Base-by-base conservation (phyloP, 148 eudicot genomes). In the Camellia sinensis region DNA sequence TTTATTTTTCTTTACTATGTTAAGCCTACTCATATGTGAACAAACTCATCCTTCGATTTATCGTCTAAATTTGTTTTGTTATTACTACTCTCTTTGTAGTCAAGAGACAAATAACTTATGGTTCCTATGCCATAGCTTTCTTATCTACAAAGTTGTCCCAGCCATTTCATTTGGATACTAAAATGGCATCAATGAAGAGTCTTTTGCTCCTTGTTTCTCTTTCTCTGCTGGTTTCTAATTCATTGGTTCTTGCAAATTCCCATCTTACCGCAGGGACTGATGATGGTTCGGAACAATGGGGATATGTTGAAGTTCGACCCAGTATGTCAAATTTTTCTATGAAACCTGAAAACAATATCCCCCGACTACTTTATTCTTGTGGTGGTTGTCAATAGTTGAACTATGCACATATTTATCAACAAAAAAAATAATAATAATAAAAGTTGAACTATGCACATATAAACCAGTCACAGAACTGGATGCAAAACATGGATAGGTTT, bases 261-360 rank as follows among this genome's bases (percentile, higher is more conserved):
- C 40, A 65, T n/a, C 3, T 61, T n/a, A 48, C 68, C 46, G 66
- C 57, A 1, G 81, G 76, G 22, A 70, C 81, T 46, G 29, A 8
- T 13, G 69, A 79, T 79, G 76, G 81, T 11, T 79, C 60, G 10
- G 37, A 79, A 59, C 68, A 69, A 61, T 79, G 81, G 81, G 81
- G 81, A 21, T 79, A 70, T 2, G 69, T 79, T 17, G 81, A 79
- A 79, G 81, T 79, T 71, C 66, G 81, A 8, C 69, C 81, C 45
- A 71, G 81, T 79, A 71, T 5, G 62, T 64, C 60, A 2, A 11
- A 45, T 22, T 2, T 18, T 71, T 7, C 17, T 14, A 48, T 29
- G 17, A 15, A 2, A 10, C 37, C 29, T 15, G 3, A 14, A 6
- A 73, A 29, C 21, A 45, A 46, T 46, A 71, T 71, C 50, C 4